Evolutionary conservation across 139 green algal genomes (phyloP), one percentile per base, ranked within the genome.

Genomic region (Prasinococcaceae sp.): DNA sequence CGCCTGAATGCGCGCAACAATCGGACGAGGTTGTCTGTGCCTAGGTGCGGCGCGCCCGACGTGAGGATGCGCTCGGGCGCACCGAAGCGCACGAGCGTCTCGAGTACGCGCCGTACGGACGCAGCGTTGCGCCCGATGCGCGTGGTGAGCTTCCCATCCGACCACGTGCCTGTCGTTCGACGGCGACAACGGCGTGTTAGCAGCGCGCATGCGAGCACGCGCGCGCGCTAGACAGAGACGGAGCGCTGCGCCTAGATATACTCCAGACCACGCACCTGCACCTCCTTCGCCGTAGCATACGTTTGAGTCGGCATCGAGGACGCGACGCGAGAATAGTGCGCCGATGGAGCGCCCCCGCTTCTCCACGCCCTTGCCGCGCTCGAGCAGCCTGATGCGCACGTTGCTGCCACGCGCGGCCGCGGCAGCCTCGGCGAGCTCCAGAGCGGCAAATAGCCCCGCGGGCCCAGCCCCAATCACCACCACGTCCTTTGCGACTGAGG

Each of bases 101-200:
- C 24, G 57, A 93, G 66, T 50, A 93, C 80, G 29, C 60, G 42
- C 19, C 75, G 55, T 26, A 85, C 73, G 60, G 44, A 54, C 22
- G 44, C 42, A 50, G 41, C 25, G 39, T 76, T 76, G 36, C 67
- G 65, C 61, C 73, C 80, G 43, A 92, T 84, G 29, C 75, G 61
- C 2, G 83, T 92, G 2, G 82, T 90, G 22, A 92, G 67, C 68
- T 92, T 90, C 35, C 83, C 83, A 58, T 92, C 83, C 10, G 54
- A 76, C 81, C 81, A 90, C 3, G 81, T 90, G 20, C 80, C 81
- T 26, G 58, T n/a, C n/a, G n/a, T n/a, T n/a, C n/a, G n/a, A n/a
- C n/a, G n/a, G n/a, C n/a, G n/a, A n/a, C 58, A 22, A 49, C 58
- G 9, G 50, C 58, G 36, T 65, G 53, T n/a, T n/a, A 60, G 52